Percentiles rank a stretch among this genome's conserved stretches.
These are phyloP conservation scores for Xerocomellus chrysenteron DNA, from an alignment of 768 basidiomycete genomes.

Conservation along the genomic window DNA sequence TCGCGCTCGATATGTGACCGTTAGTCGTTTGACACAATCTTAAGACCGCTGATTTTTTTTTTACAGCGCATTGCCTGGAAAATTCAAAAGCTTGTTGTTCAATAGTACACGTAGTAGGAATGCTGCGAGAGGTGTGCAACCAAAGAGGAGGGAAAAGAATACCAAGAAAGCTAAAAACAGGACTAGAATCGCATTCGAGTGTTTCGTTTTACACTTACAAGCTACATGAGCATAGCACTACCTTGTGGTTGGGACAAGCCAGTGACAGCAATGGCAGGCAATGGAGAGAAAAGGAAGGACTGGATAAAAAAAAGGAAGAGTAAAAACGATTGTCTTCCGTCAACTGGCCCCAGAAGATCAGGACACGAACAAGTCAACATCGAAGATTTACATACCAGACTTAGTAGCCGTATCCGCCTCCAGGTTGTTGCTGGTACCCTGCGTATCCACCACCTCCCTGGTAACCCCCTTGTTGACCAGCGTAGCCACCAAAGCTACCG, in stretches of 20 bases:
- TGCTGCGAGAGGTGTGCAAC: neutral
- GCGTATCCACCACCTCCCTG: conserved; percentile 26
- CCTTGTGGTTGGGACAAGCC: conserved; percentile 2
- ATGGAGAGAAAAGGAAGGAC: neutral
- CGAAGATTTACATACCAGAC: neutral
- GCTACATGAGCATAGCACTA: conserved; percentile 10
- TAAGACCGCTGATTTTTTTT: too few species aligned
- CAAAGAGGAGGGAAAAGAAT: neutral
- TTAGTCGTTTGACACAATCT: neutral
- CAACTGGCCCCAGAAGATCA: neutral
- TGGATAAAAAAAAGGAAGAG: neutral
- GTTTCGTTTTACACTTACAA: conserved; percentile 23
- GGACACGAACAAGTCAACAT: neutral
- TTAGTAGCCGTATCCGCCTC: conserved; percentile 31
- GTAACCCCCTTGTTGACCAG: conserved; percentile 20
- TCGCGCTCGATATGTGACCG: neutral
- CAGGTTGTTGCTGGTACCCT: conserved; percentile 27
- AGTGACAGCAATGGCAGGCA: neutral
- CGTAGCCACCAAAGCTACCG: conserved; percentile 13
- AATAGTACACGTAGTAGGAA: conserved; percentile 10
- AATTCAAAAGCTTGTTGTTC: neutral
- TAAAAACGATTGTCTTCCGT: neutral
- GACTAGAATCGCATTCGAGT: conserved; percentile 2
- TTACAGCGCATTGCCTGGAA: neutral
- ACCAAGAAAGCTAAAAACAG: neutral